Evolutionary conservation across 768 basidiomycete genomes (phyloP).

Genomic region (Russula brevipes): DNA sequence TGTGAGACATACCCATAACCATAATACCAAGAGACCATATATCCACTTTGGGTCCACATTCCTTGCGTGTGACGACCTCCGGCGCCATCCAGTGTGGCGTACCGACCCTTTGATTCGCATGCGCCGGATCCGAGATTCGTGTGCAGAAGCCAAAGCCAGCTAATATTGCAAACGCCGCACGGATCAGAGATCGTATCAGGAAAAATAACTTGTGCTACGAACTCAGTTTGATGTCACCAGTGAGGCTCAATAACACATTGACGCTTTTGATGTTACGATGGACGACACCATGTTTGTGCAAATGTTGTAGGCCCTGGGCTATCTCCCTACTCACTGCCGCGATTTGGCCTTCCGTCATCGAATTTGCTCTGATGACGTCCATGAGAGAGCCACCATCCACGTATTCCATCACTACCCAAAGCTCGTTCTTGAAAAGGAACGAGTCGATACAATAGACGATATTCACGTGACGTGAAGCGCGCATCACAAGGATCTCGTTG

Average conservation of each 20-base stretch:
- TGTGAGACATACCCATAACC: constrained; percentile 65
- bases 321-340: constrained; percentile 94
- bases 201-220: constrained; percentile 34
- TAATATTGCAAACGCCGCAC: constrained; percentile 31
- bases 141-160: constrained; percentile 99
- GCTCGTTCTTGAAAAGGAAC: constrained; percentile 94
- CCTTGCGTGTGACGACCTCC: constrained; percentile 95
- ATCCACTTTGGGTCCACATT: constrained; percentile 98
- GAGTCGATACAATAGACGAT: constrained; percentile 99
- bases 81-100: constrained; percentile 99
- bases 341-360: constrained; percentile 99
- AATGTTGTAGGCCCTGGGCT: constrained; percentile 86
- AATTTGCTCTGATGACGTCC: constrained; percentile 91
- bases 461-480: constrained; percentile 95
- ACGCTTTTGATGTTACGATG: constrained; percentile 99
- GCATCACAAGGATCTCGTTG: constrained; percentile 99
- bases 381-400: constrained; percentile 97
- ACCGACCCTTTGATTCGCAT: constrained; percentile 94
- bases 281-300: constrained; percentile 95
- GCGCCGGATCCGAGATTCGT: constrained; percentile 78
- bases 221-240: constrained; percentile 98
- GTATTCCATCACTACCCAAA: constrained; percentile 99
- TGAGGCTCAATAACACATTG: constrained; percentile 88
- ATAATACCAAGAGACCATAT: constrained; percentile 97
- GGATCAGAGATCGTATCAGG: neutral